Evolutionary conservation across 805 yeast species (phyloP), one percentile per base, ranked within the genome.

Genomic region (Peterozyma xylosa): DNA sequence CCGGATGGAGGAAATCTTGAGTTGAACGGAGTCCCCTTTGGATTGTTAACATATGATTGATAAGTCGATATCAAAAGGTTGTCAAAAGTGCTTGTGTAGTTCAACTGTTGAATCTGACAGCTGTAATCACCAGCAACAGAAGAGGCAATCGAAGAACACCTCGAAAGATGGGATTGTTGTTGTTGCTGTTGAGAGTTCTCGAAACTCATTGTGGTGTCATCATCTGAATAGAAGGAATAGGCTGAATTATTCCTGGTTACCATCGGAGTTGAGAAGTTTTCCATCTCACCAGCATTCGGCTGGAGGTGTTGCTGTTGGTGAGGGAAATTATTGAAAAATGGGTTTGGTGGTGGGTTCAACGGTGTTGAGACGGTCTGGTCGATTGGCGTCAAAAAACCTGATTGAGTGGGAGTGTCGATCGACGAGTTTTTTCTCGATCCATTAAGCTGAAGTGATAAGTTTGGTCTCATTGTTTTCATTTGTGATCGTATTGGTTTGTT

Each of bases 21-120:
- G 49, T 80, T 80, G 54, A 82, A 82, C 0, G 90, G 90, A 0
- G 90, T 82, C 7, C 71, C 66, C 32, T 77, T 74, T 6, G 89
- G 88, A 52, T 73, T 77, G 39, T 67, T 67, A 13, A 74, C 70
- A 45, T 74, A 66, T 9, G 62, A 53, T 42, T 73, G 74, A 52
- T 79, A 80, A 4, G 68, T 64, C 35, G 66, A 67, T 51, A 69
- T 53, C 18, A 81, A 57, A 11, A 73, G 53, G 17, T 60, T 63
- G 50, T 78, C 77, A 49, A 76, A 76, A 5, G 49, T 54, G 3
- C 56, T 57, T 1, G 73, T 60, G 41, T 61, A 63, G 14, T 56
- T 57, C 38, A 60, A 36, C 48, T 53, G 35, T 46, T 54, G 37
- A 56, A 45, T 2, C 53, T 45, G 3, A 53, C 18, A 18, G 9